A percentile compares a stretch with the other conserved stretches of the same genome.
Conservation (phyloP, 495 filamentous ascomycete genomes). For the Schizothecium vesticola region DNA sequence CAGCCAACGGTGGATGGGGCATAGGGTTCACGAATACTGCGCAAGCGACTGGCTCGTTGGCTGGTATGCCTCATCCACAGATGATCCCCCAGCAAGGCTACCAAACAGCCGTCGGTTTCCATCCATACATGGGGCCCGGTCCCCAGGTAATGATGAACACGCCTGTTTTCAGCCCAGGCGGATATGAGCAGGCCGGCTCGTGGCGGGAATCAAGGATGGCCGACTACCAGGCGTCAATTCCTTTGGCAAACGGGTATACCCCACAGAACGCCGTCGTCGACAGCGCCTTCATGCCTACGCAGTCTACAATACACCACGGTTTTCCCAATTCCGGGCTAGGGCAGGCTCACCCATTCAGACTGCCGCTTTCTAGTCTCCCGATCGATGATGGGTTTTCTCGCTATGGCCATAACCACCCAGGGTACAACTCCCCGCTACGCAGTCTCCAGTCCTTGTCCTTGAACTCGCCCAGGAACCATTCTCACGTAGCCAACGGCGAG, state of each 20-base stretch:
- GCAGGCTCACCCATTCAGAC: slow-evolving; percentile 22
- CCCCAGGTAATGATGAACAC: slow-evolving; percentile 66
- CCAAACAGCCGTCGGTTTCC: slow-evolving; percentile 48
- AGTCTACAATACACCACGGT: slow-evolving; percentile 21
- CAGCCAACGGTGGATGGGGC: slow-evolving; percentile 21
- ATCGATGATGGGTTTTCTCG: slow-evolving; percentile 31
- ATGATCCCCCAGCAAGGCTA: slow-evolving; percentile 30
- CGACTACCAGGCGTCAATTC: slow-evolving; percentile 28
- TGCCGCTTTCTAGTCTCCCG: slow-evolving; percentile 23
- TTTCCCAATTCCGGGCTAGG: slow-evolving; percentile 25
- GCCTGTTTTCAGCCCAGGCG: slow-evolving; percentile 66
- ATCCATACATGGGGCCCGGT: slow-evolving; percentile 64
- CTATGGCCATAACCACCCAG: slow-evolving; percentile 15
- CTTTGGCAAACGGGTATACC: slow-evolving; percentile 28
- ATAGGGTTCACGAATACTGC: slow-evolving; percentile 6
- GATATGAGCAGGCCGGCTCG: slow-evolving; percentile 62
- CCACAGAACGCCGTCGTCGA: slow-evolving; percentile 29
- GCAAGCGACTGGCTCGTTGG: slow-evolving; percentile 13
- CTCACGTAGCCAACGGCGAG: slow-evolving; percentile 8
- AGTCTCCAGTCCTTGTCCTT: slow-evolving; percentile 19
- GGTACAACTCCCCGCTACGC: slow-evolving; percentile 15
- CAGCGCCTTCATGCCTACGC: slow-evolving; percentile 28
- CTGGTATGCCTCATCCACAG: slow-evolving; percentile 21
- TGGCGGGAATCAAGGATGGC: slow-evolving; percentile 69
- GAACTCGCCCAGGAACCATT: slow-evolving; percentile 10